phyloP scores from a whole-genome alignment of 352 stramenopile species.

The Phytophthora pini region DNA sequence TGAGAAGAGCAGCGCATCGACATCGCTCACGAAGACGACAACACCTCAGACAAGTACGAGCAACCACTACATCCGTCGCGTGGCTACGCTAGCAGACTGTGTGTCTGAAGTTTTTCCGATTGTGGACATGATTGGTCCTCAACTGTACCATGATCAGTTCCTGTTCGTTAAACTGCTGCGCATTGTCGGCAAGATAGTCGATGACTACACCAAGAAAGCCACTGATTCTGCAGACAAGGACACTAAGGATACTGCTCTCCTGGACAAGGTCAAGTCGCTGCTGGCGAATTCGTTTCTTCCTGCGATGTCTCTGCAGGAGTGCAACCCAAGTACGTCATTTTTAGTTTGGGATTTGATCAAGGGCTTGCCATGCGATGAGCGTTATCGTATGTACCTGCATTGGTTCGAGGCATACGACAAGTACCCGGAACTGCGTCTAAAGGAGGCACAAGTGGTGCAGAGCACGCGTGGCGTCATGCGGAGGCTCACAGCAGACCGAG shows the following conservation, averaged over 20 bases:
- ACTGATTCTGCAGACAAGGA: conserved; percentile 15
- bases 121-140: conserved; percentile 66
- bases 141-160: conserved; percentile 74
- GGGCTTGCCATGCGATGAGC: conserved; percentile 73
- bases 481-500: conserved; percentile 80
- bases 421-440: conserved; percentile 65
- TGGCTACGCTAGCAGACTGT: conserved; percentile 52
- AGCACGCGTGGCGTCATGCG: conserved; percentile 81
- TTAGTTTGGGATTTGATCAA: conserved; percentile 89
- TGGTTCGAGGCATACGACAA: conserved; percentile 75
- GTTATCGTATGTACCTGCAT: conserved; percentile 83
- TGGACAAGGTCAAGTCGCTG: conserved; percentile 54
- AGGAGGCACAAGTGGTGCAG: conserved; percentile 75
- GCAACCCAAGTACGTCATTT: conserved; percentile 78
- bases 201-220: conserved; percentile 42
- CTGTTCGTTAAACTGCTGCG: conserved; percentile 81
- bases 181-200: conserved; percentile 60
- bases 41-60: conserved; percentile 14
- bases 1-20: conserved; percentile 4
- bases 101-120: conserved; percentile 61
- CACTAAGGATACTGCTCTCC: conserved; percentile 22
- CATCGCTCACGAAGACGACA: conserved; percentile 9
- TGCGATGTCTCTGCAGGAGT: conserved; percentile 74
- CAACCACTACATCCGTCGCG: conserved; percentile 41
- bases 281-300: conserved; percentile 77